Evolutionary conservation across 371 early-diverging fungal species (phyloP).

Genomic region (Smittium mucronatum): DNA sequence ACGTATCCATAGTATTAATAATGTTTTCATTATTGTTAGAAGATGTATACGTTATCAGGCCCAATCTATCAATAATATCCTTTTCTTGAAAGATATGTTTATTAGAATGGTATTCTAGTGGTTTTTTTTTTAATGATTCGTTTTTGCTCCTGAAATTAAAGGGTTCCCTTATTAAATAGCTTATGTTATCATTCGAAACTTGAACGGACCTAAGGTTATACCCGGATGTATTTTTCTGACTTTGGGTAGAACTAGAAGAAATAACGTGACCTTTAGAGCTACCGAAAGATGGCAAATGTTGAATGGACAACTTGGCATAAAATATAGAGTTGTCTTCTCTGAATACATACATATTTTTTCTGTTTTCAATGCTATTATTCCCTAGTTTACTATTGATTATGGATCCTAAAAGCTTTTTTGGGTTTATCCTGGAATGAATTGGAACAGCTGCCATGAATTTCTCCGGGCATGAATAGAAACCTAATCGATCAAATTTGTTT

Average conservation of each 20-base stretch:
- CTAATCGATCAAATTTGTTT: slow-evolving; percentile 19
- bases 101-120: too few species aligned
- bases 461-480: slow-evolving; percentile 22
- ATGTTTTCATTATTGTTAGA: too few species aligned
- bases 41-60: too few species aligned
- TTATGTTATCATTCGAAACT: too few species aligned
- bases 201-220: too few species aligned
- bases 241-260: not conserved
- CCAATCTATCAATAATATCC: too few species aligned
- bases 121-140: too few species aligned
- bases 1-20: too few species aligned
- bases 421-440: slow-evolving; percentile 26
- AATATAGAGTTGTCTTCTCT: slow-evolving; percentile 26
- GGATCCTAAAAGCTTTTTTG: slow-evolving; percentile 19
- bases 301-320: slow-evolving; percentile 22
- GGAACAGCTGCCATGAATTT: slow-evolving; percentile 26
- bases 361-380: slow-evolving; percentile 27
- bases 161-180: too few species aligned
- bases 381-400: slow-evolving; percentile 24
- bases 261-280: not conserved
- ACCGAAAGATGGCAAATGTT: not conserved
- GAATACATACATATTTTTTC: slow-evolving; percentile 28
- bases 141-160: too few species aligned
- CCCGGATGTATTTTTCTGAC: too few species aligned
- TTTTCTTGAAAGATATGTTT: too few species aligned